Evolutionary conservation across 805 yeast genomes (phyloP), one percentile per base, ranked within the genome.

Genomic region (Lachancea fermentati): DNA sequence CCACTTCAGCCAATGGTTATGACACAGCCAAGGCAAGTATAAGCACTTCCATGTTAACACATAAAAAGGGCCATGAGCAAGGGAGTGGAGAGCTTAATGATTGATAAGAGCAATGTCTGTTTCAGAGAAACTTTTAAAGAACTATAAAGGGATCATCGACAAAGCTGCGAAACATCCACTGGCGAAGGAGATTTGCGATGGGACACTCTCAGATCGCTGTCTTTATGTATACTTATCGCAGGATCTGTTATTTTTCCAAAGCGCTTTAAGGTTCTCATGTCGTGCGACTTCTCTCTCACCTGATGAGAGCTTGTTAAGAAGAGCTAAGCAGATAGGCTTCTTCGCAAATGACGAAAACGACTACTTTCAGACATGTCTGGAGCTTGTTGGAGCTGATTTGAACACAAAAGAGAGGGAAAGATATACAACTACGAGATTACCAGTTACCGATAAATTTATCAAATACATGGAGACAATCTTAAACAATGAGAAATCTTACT

Each of bases 311-410:
- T 57, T 67, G 12, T 56, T 72, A 16, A 51, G 52, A 1, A 44
- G 75, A 14, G 71, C 73, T 1, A 71, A 71, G 42, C 76, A 75
- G 43, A 64, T 75, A 43, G 79, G 78, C 1, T 71, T 72, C 45
- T 56, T 75, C 25, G 61, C 71, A 5, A 62, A 60, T 33, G 69
- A 65, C 38, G 79, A 75, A 47, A 72, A 73, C 47, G 65, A 65
- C 30, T 75, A 75, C 44, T 75, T 74, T 44, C 48, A 47, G 6
- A 63, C 65, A 32, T 58, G 61, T 16, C 44, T 59, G 31, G 9
- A 22, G 11, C 26, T 22, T 7, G 26, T 22, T 7, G 26, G 26
- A 7, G 11, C 9, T 22, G 26, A 22, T 7, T 22, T 22, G 26
- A 22, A 7, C 26, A 7, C 26, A 22, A 11, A 36, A 35, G 5